Base-by-base conservation (phyloP, 805 yeast genomes). In the Pichia nanzhaoensis region DNA sequence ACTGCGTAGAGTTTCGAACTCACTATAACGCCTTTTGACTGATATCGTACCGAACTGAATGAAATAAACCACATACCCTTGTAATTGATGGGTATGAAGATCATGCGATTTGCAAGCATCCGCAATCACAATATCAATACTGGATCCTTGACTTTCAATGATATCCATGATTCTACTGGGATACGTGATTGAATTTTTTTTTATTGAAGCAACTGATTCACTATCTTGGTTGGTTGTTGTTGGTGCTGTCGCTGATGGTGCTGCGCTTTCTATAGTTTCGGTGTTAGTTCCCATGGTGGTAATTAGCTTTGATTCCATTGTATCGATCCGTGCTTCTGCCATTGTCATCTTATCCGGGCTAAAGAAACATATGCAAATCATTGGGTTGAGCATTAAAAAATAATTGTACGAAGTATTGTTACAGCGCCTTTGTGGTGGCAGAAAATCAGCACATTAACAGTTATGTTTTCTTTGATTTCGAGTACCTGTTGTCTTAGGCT, bases 31-130 rank as follows among this genome's bases (percentile, higher is more conserved):
- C 55, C 99, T 70, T 39, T 90, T 78, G 5, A 88, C 90, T 14
- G 73, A 68, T 35, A 77, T 68, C 19, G 71, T 68, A 7, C 70
- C 82, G n/a, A 80, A 67, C 49, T 75, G 73, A 49, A 91, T 85
- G 2, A 95, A 82, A 60, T 93, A 91, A 0, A 89, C 87, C 21
- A 91, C 80, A 54, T 82, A 91, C 2, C 68, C 66, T 40, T 59
- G 61, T 7, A 59, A 37, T 52, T 53, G 51, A 32, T 58, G 63
- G 20, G 60, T 55, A 55, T 77, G 77, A 10, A 90, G 88, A 55
- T 91, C 97, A 48, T 77, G 82, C 43, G 86, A 83, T 59, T 86
- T 89, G 4, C 88, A 87, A 0, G 97, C 96, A 52, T 87, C 96
- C 0, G 74, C 66, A 32, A 91, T 88, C 16, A 48, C 40, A 5